Evolutionary conservation across 2,329 filamentous ascomycete genomes (phyloP), one percentile per base, ranked within the genome.

Genomic region (Neonectria hederae): DNA sequence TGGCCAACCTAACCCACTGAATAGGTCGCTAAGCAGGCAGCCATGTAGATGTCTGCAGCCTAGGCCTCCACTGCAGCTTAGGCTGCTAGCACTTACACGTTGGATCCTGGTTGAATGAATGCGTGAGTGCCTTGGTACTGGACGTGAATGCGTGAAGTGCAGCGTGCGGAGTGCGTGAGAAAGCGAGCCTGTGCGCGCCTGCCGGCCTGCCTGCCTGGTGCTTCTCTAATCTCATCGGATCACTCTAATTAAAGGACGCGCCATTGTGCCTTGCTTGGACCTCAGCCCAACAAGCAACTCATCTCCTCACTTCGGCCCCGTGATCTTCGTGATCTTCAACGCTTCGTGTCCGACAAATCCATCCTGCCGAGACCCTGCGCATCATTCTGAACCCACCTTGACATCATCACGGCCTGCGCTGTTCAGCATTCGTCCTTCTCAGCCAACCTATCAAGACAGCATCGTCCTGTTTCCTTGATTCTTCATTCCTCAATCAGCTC

Each of bases 381-480:
- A 55, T 55, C 56, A 42, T 51, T 52, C 45, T 19, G 26, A 55
- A 40, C 55, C 63, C 48, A 51, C 48, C 4, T 51, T 19, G 48
- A 51, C 38, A 42, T 51, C 48, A 51, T 30, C 46, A 4, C 38
- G 38, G 5, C 38, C 49, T 28, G 8, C 49, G 21, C 51, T 48
- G 51, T 61, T 59, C 58, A 32, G 17, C 70, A 72, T 73, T 72
- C 35, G 32, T 5, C 32, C 32, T 35, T 14, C 32, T 17, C 32
- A n/a, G n/a, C n/a, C n/a, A n/a, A n/a, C n/a, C n/a, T n/a, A 6
- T n/a, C 14, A 14, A n/a, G 35, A n/a, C 14, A 38, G 35, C 35
- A 38, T 38, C 14, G 35, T 8, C 14, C 38, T 46, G 26, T 28
- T 42, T 56, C 59, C 17, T 45, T 54, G 30, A 26, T 51, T 26